Conservation (phyloP, 106 monocot genomes). For the Posidonia australis region DNA sequence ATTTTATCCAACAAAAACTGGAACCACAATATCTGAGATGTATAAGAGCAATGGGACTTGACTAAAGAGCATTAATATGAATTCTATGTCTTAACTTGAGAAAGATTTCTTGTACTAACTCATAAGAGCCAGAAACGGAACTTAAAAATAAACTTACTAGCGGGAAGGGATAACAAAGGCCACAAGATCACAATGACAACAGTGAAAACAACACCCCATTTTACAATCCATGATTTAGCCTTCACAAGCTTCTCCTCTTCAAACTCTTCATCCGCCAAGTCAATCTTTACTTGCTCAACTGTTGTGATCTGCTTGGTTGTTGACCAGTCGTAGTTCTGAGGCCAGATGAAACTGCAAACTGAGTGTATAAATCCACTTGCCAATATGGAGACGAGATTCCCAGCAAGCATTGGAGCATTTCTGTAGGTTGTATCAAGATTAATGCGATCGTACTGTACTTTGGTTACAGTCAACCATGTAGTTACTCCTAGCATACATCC, state of each 20-base stretch:
- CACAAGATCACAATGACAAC: constrained; percentile 64
- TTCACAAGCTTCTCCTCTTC: constrained; percentile 70
- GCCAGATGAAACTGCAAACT: constrained; percentile 45
- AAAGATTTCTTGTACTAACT: no score
- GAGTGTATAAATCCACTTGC: constrained; percentile 72
- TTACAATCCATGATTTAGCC: constrained; percentile 85
- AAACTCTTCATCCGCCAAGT: constrained; percentile 68
- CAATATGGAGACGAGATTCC: constrained; percentile 90
- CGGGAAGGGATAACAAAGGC: constrained; percentile 83
- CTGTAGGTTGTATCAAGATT: constrained; percentile 84
- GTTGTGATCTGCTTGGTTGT: constrained; percentile 66
- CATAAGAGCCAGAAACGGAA: no score
- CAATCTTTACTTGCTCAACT: constrained; percentile 49
- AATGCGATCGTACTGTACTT: constrained; percentile 58
- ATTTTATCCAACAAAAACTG: no score
- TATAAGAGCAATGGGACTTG: no score
- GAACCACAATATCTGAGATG: no score
- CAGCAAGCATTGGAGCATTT: constrained; percentile 94
- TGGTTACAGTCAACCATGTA: constrained; percentile 74
- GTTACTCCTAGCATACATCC: constrained; percentile 71
- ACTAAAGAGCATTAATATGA: no score
- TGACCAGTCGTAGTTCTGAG: constrained; percentile 89
- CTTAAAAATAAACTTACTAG: constrained; percentile 31
- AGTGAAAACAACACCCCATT: constrained; percentile 76
- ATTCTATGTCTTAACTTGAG: no score